Base-by-base conservation (phyloP, 2,329 filamentous ascomycete genomes). In the Penicillium sp. region DNA sequence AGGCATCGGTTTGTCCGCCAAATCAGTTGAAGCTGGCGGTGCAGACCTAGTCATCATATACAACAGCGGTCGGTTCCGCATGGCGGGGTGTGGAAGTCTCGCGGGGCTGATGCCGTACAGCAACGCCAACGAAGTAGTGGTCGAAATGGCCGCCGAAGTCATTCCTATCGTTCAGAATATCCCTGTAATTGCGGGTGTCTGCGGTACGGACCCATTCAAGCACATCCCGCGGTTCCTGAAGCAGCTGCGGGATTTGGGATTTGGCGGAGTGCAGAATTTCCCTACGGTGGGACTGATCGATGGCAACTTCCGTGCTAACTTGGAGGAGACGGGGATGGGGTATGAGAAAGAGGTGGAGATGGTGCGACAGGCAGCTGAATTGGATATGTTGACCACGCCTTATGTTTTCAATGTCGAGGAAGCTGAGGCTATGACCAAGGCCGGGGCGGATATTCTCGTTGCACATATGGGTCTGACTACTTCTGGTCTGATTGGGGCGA, bases 281-380 rank as follows among this genome's bases (percentile, higher is more conserved):
- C 87, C 87, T 1, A 90, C 87, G 0, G 87, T 90, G 2, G 87
- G 87, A 0, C 75, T 90, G 23, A 86, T 90, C 36, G 87, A 90
- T 69, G 87, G 86, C 1, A 79, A 79, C 13, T 90, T 90, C 68
- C 80, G 88, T 13, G 78, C 79, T 23, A 86, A 87, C 62, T 78
- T 91, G 2, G 88, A 90, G 68, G 87, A 89, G 70, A 90, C 87
- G 1, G 87, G 84, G 9, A 90, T 90, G 86, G 83, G 84, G 1
- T 90, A 85, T 66, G 81, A 80, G 16, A 74, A 80, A 8, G 87
- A 91, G 67, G 87, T 90, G 2, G 84, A 86, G 50, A 84, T 89
- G 80, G 81, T 90, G 84, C 82, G 0, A 86, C 84, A 0, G 76
- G 70, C 73, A 50, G 77, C 88, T 45, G 83, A 83, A 9, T 69